A percentile compares a stretch with the other conserved stretches of the same genome.
These are phyloP conservation scores for Xylariaceae sp. DNA, from an alignment of 2,329 filamentous ascomycete species.

Conservation along the genomic window DNA sequence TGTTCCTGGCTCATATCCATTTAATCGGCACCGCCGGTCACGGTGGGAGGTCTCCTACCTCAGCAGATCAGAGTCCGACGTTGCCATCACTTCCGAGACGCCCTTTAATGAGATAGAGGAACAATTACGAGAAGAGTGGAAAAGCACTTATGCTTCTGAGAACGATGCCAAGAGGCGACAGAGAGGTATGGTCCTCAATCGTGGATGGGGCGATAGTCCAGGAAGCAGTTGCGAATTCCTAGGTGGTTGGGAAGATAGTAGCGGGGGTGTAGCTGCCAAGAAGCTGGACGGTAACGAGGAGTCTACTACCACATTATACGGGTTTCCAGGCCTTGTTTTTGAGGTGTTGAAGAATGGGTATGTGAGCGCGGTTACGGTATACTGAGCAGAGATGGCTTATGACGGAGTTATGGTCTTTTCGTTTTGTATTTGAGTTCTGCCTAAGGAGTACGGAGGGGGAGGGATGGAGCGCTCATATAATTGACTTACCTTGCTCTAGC, in stretches of 20 bases:
- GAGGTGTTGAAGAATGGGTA: constrained; percentile 93
- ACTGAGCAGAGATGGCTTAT: no score
- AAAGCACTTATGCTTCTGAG: constrained; percentile 65
- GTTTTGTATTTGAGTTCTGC: no score
- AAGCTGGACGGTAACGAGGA: constrained; percentile 62
- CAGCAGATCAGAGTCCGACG: constrained; percentile 50
- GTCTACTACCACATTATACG: constrained; percentile 82
- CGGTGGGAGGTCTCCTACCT: constrained; percentile 80
- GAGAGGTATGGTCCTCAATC: constrained; percentile 85
- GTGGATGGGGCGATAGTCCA: constrained; percentile 90
- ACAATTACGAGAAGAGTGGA: constrained; percentile 73
- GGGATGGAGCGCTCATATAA: no score
- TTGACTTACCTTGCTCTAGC: no score
- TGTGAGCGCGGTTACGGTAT: constrained; percentile 89
- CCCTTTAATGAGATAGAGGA: constrained; percentile 76
- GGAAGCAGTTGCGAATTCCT: constrained; percentile 87
- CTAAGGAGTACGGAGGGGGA: no score
- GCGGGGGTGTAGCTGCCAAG: constrained; percentile 55
- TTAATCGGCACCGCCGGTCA: constrained; percentile 90
- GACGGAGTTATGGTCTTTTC: no score
- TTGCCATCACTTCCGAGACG: constrained; percentile 75
- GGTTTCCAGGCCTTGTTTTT: constrained; percentile 92
- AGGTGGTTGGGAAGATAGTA: constrained; percentile 84
- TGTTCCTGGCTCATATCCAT: constrained; percentile 93
- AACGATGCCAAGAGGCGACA: constrained; percentile 60